A percentile compares a stretch with the other conserved stretches of the same genome.
phyloP scores from a whole-genome alignment of 2,329 filamentous ascomycete species.

The Emydomyces testavorans region DNA sequence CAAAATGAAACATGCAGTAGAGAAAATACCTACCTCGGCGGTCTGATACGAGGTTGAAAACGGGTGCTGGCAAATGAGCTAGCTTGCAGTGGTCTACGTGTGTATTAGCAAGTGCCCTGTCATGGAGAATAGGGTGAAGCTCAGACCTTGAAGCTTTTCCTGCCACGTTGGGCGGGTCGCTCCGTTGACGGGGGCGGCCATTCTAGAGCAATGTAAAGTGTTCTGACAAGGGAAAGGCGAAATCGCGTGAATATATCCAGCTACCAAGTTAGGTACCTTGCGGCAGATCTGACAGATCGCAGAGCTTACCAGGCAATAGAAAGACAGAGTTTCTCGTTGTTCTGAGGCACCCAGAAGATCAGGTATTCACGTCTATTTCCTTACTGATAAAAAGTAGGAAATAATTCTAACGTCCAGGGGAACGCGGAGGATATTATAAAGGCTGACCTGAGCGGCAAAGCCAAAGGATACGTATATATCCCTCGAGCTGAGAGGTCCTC shows the following conservation, averaged over 20 bases:
- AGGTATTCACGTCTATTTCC: background rate
- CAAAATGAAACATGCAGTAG: background rate
- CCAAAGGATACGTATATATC: constrained; percentile 1
- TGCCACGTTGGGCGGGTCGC: constrained; percentile 39
- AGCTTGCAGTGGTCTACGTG: constrained; percentile 48
- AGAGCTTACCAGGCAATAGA: background rate
- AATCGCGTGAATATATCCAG: background rate
- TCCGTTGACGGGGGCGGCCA: constrained; percentile 20
- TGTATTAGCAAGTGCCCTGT: constrained; percentile 13
- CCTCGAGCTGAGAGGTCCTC: constrained; percentile 2
- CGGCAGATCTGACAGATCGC: background rate
- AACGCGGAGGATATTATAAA: constrained; percentile 11
- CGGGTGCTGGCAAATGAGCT: constrained; percentile 43
- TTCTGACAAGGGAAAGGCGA: constrained; percentile 1
- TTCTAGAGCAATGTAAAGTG: constrained; percentile 2
- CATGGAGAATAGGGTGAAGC: constrained; percentile 13
- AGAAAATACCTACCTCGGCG: constrained; percentile 48
- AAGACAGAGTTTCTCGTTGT: background rate
- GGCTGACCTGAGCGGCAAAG: background rate
- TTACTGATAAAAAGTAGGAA: background rate
- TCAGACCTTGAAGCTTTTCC: constrained; percentile 45
- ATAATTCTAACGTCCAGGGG: background rate
- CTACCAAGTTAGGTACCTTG: background rate
- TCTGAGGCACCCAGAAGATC: background rate
- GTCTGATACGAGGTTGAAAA: constrained; percentile 63